Evolutionary conservation across 2,329 filamentous ascomycete species (phyloP), one percentile per base, ranked within the genome.

Genomic region (Ceratocystis smalleyi): DNA sequence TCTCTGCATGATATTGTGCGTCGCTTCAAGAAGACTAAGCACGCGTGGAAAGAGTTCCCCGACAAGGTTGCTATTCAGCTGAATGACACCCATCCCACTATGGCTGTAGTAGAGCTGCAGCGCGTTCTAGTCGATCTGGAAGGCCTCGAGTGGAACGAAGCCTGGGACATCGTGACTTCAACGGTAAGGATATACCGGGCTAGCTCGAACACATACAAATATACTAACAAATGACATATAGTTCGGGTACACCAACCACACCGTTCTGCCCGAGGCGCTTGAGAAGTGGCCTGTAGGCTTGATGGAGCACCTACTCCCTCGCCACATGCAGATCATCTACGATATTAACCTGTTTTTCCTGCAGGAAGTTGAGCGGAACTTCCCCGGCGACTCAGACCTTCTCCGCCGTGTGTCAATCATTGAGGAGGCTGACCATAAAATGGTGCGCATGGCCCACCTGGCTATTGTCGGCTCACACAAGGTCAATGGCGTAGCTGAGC

Each of bases 211-310:
- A 59, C n/a, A 49, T 22, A 30, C 60, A 69, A n/a, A 69, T 63
- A 45, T 51, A 24, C 63, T 54, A 54, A 35, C 4, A 15, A 0
- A 6, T 61, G 27, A 61, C 40, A 3, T 35, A 12, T 68, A 80
- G 76, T 99, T 99, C 72, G 90, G 92, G 68, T 99, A 99, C 78
- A 97, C 94, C 68, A 99, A 99, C 76, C 94, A 99, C 76, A 99
- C 94, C 0, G 94, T 99, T 64, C 84, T 99, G 61, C 92, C 94
- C 0, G 94, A 99, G 75, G 94, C 94, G 30, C 78, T 97, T 59
- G 94, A 99, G 82, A 99, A 97, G 77, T 99, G 94, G 94, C 91
- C 92, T 1, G 92, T 99, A 43, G 88, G 89, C 57, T 78, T 99
- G 66, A 77, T 99, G 71, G 91, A 97, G 76, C 88, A 96, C 71